Conservation (phyloP, 169 alveolate genomes). For the Amoebophrya sp. region DNA sequence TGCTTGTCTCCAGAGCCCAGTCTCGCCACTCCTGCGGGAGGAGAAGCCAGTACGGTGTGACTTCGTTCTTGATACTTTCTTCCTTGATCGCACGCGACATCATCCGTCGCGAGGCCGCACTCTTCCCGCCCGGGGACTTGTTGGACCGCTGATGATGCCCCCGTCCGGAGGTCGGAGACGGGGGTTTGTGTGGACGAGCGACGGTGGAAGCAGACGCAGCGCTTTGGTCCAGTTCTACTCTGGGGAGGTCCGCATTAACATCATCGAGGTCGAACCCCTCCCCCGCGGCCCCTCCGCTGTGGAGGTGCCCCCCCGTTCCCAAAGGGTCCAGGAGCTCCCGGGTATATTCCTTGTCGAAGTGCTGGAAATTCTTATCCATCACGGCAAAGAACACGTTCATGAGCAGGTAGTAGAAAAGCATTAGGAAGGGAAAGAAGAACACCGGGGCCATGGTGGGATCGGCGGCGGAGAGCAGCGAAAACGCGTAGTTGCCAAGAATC, state of each 20-base stretch:
- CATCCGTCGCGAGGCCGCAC: too few relatives aligned
- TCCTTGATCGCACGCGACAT: neutral
- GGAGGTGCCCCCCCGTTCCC: too few relatives aligned
- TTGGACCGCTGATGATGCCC: too few relatives aligned
- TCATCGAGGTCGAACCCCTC: too few relatives aligned
- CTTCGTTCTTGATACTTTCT: neutral
- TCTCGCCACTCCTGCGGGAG: neutral
- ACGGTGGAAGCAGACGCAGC: too few relatives aligned
- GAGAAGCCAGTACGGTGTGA: neutral
- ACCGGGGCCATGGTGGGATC: neutral
- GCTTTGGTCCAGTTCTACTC: too few relatives aligned
- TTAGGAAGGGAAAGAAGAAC: neutral
- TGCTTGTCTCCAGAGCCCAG: neutral
- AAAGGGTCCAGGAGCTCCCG: too few relatives aligned
- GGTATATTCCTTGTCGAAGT: neutral
- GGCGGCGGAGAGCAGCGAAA: neutral
- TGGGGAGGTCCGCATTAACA: too few relatives aligned
- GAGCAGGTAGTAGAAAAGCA: neutral
- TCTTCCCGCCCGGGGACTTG: too few relatives aligned
- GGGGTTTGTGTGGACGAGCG: too few relatives aligned
- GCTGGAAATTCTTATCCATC: conserved; percentile 16
- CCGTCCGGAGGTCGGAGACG: too few relatives aligned
- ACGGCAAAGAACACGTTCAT: conserved; percentile 18
- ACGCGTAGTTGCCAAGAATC: neutral
- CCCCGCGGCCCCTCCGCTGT: too few relatives aligned